A percentile compares a stretch with the other conserved stretches of the same genome.
phyloP scores from a whole-genome alignment of 176 grass and related monocot genomes.

The Otatea glauca region DNA sequence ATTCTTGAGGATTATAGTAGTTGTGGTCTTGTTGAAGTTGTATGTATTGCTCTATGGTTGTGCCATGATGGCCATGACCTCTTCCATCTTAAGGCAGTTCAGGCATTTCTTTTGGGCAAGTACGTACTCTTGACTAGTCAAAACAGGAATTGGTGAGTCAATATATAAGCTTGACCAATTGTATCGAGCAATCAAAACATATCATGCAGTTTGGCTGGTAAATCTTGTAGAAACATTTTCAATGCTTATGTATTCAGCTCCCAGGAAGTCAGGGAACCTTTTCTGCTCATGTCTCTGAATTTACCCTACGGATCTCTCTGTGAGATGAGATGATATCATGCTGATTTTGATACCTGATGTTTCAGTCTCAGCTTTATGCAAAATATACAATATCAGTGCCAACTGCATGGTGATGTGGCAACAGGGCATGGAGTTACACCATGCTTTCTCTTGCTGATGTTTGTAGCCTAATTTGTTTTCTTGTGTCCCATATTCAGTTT shows the following conservation, averaged over 20 bases:
- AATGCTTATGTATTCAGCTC: not conserved
- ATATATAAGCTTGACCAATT: conserved; percentile 18
- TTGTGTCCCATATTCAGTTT: not conserved
- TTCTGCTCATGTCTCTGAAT: not conserved
- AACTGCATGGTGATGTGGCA: conserved; percentile 28
- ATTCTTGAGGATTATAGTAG: not conserved
- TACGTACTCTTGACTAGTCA: not conserved
- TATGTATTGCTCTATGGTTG: not conserved
- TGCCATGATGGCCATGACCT: not conserved
- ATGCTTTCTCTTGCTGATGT: not conserved
- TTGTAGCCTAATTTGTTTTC: not conserved
- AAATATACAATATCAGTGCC: not conserved
- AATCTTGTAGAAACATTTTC: not conserved
- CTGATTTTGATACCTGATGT: conserved; percentile 36
- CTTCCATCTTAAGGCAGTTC: not conserved
- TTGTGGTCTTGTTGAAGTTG: not conserved
- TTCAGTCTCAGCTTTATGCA: conserved; percentile 16
- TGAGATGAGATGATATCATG: conserved; percentile 45
- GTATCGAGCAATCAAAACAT: not conserved
- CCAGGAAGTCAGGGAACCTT: not conserved
- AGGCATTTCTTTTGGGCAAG: not conserved
- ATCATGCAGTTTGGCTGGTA: not conserved
- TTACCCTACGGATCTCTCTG: not conserved
- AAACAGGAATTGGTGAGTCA: conserved; percentile 1
- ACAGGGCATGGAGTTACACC: not conserved